Base-by-base conservation (phyloP, 108 stramenopile genomes). In the Mediolabrus comicus region DNA sequence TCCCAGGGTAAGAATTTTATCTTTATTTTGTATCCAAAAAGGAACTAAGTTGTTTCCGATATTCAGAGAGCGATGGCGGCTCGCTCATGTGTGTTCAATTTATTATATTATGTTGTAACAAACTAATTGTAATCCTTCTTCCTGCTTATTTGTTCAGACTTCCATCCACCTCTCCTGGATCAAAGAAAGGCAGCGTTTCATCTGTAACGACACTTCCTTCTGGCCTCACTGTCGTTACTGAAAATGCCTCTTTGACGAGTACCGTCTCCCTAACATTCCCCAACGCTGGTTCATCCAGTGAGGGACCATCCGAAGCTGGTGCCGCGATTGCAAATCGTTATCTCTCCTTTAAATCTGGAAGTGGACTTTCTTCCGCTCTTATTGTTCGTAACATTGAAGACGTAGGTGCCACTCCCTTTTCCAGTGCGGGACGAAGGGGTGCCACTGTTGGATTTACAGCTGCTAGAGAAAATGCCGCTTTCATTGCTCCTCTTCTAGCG, bases 251-350 rank as follows among this genome's bases (percentile, higher is more conserved):
- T 35, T 62, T 88, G 5, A 87, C 88, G 17, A 83, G 83, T 59
- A 94, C 92, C 34, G 84, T 94, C 32, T 77, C 88, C 49, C 87
- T 94, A 59, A 94, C 92, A 22, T 94, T 74, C 75, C 92, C 92
- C 49, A 87, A 84, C 65, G 92, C 87, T 12, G 92, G 92, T 43
- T 94, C 92, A 53, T 84, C 82, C 57, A 79, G 79, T 29, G 92
- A 94, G 46, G 58, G 31, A 11, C 57, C 84, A 22, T 67, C 82
- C 62, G 90, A 89, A 53, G 66, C 76, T 29, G 92, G 92, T 38
- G 92, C 92, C 29, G 86, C 92, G 53, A 73, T 94, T n/a, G 72
- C 84, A 51, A 94, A 91, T 78, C 87, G 87, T 69, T 89, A 86
- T 75, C 66, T 94, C 59, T 69, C 85, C 13, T 94, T 94, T 79